Evolutionary conservation across 2,329 filamentous ascomycete species (phyloP).

Genomic region (Cytospora schulzeri): DNA sequence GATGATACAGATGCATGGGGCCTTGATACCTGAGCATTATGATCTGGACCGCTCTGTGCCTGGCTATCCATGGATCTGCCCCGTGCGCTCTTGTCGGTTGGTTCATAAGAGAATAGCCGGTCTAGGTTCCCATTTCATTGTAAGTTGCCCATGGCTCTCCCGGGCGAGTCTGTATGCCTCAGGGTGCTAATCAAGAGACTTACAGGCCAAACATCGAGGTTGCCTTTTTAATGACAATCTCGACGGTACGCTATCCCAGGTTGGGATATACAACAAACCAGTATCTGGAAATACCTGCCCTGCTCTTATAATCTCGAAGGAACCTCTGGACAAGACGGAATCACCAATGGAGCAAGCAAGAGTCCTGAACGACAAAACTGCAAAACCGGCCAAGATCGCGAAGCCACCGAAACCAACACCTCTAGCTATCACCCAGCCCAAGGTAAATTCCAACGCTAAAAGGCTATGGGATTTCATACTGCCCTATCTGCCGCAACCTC

Average conservation of each 20-base stretch:
- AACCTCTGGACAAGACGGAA: conserved; percentile 12
- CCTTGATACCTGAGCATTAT: conserved; percentile 32
- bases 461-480: conserved; percentile 25
- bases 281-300: conserved; percentile 4
- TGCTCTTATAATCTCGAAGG: conserved; percentile 15
- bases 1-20: conserved; percentile 21
- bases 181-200: not conserved
- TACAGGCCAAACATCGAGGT: conserved; percentile 20
- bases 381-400: not conserved
- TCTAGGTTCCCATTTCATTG: conserved; percentile 31
- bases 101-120: conserved; percentile 20
- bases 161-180: not conserved
- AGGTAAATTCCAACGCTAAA: not conserved
- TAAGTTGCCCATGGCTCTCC: not conserved
- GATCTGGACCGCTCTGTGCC: conserved; percentile 28
- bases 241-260: conserved; percentile 25
- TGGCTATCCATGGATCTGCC: conserved; percentile 32
- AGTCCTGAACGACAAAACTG: not conserved
- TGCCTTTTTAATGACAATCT: conserved; percentile 26
- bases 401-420: not conserved
- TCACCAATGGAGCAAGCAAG: conserved; percentile 14
- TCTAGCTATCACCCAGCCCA: not conserved
- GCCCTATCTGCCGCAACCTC: conserved; percentile 15
- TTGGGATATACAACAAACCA: conserved; percentile 17
- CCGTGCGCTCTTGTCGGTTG: conserved; percentile 30